These are phyloP conservation scores for Davidsoniella neocaledoniae DNA, from an alignment of 2,329 filamentous ascomycete species.

Conservation along the genomic window DNA sequence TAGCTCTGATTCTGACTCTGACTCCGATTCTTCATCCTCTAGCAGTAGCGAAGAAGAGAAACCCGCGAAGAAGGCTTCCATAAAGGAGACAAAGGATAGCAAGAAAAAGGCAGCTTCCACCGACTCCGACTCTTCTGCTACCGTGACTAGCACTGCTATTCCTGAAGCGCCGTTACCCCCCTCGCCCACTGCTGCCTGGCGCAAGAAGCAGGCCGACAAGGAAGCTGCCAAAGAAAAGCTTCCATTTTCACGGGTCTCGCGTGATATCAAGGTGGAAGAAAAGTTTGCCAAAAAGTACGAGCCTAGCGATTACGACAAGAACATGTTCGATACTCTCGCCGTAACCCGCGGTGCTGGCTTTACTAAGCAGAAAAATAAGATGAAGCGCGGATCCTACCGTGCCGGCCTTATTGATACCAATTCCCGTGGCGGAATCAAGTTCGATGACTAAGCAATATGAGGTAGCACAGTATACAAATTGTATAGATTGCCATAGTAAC, in stretches of 20 bases:
- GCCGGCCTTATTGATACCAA: conserved; percentile 75
- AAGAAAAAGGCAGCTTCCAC: conserved; percentile 22
- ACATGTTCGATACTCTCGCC: conserved; percentile 73
- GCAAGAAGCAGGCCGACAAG: conserved; percentile 31
- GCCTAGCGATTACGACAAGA: conserved; percentile 73
- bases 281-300: conserved; percentile 68
- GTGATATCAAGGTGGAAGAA: conserved; percentile 49
- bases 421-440: conserved; percentile 77
- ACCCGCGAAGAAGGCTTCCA: conserved; percentile 9
- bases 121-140: conserved; percentile 29
- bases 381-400: conserved; percentile 78
- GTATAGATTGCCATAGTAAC: no score
- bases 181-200: conserved; percentile 25
- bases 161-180: conserved; percentile 35
- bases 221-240: conserved; percentile 39
- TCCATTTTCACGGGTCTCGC: conserved; percentile 64
- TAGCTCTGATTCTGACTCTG: conserved; percentile 21
- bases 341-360: conserved; percentile 92
- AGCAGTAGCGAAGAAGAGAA: conserved; percentile 13
- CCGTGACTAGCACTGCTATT: conserved; percentile 36
- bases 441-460: conserved; percentile 51
- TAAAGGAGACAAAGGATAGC: conserved; percentile 16
- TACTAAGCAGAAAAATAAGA: conserved; percentile 99
- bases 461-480: no score
- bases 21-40: conserved; percentile 19